These are phyloP conservation scores for Amanita polypyramis DNA, from an alignment of 768 basidiomycete genomes.

Conservation along the genomic window DNA sequence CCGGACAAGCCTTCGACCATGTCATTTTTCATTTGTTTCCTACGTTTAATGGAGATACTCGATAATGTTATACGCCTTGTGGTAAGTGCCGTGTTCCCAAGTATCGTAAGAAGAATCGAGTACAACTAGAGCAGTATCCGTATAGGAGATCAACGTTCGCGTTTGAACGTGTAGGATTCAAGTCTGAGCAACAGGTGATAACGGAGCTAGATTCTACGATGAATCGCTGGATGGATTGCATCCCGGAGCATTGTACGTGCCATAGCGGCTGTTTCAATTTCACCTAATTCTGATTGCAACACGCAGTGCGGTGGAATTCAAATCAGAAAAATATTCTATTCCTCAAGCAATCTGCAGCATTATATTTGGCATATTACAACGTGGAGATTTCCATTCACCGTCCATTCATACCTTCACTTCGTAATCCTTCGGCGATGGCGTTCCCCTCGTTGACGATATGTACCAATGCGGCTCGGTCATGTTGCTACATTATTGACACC, in stretches of 20 bases:
- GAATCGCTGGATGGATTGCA: conserved; percentile 67
- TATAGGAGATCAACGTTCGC: conserved; percentile 50
- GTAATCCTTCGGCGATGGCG: conserved; percentile 27
- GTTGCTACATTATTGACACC: conserved; percentile 57
- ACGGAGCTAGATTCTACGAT: conserved; percentile 66
- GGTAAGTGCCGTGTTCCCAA: conserved; percentile 21
- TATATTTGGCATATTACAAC: conserved; percentile 36
- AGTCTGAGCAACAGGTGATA: conserved; percentile 47
- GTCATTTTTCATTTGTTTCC: conserved; percentile 42
- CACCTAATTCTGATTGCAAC: conserved; percentile 22
- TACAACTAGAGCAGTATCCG: conserved; percentile 43
- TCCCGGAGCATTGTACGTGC: conserved; percentile 44
- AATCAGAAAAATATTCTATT: conserved; percentile 25
- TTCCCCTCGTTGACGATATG: conserved; percentile 73
- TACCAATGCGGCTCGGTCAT: conserved; percentile 75
- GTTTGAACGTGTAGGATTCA: conserved; percentile 28
- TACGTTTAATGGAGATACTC: conserved; percentile 51
- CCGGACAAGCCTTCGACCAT: conserved; percentile 41
- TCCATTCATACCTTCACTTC: conserved; percentile 63
- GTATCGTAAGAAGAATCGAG: neutral
- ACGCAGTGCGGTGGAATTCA: conserved; percentile 34
- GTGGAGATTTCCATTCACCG: conserved; percentile 70
- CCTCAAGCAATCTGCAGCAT: conserved; percentile 46
- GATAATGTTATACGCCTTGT: conserved; percentile 51
- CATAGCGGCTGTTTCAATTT: conserved; percentile 36